Conservation (phyloP, 2,329 filamentous ascomycete species). For the Botryotinia globosa region DNA sequence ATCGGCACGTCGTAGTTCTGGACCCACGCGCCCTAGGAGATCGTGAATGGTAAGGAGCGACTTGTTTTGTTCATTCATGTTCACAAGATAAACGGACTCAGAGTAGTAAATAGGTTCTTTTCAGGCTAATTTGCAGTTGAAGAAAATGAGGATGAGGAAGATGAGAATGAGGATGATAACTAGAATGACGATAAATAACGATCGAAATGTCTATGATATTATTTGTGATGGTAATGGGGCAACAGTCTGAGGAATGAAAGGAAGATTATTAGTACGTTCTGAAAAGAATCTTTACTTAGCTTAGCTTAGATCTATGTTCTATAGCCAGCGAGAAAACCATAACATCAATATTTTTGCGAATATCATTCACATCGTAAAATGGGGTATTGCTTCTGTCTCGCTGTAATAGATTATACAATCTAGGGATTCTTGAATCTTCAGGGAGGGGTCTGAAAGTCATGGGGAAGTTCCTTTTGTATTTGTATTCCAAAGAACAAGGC, state of each 20-base stretch:
- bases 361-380: not conserved
- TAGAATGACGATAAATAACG: not conserved
- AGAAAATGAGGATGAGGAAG: too few relatives aligned
- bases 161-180: too few relatives aligned
- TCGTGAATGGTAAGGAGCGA: not conserved
- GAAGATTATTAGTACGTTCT: not conserved
- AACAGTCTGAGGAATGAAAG: not conserved
- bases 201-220: not conserved
- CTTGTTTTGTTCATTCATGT: not conserved
- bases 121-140: too few relatives aligned
- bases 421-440: not conserved
- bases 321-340: not conserved
- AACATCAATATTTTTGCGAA: not conserved
- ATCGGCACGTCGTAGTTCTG: not conserved
- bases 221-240: not conserved
- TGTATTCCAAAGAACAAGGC: not conserved
- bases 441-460: not conserved
- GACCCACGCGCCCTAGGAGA: not conserved
- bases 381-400: not conserved
- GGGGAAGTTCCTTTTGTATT: not conserved
- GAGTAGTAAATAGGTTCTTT: not conserved
- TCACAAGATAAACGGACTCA: not conserved
- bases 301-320: not conserved
- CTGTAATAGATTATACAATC: not conserved
- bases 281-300: not conserved